Evolutionary conservation across 2,329 filamentous ascomycete species (phyloP).

Genomic region (Sarocladiaceae sp.): DNA sequence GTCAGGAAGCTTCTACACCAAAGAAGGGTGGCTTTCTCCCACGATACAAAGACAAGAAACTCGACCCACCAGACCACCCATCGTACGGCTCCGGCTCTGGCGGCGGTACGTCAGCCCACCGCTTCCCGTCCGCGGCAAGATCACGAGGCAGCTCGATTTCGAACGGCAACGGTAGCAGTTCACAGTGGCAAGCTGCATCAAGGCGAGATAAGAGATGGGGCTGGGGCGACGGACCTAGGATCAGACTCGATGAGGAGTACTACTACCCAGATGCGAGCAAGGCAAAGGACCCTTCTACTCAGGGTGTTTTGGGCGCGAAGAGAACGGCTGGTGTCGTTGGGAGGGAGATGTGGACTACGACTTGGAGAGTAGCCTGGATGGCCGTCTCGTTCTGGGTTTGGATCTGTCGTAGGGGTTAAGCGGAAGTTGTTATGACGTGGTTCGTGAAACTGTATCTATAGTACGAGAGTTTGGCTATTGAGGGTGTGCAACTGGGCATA

Average conservation of each 20-base stretch:
- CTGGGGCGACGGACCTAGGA: slow-evolving; percentile 46
- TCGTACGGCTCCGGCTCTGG: slow-evolving; percentile 9
- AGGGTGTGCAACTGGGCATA: too few relatives aligned
- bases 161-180: slow-evolving; percentile 22
- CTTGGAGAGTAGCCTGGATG: slow-evolving; percentile 61
- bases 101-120: slow-evolving; percentile 11
- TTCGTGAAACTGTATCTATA: too few relatives aligned
- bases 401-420: slow-evolving; percentile 59
- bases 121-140: slow-evolving; percentile 34
- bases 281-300: slow-evolving; percentile 12
- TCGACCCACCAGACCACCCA: slow-evolving; percentile 33
- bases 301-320: slow-evolving; percentile 21
- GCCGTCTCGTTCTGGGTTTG: slow-evolving; percentile 62
- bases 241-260: slow-evolving; percentile 47
- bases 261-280: slow-evolving; percentile 37
- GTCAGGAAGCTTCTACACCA: slow-evolving; percentile 25
- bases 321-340: slow-evolving; percentile 41
- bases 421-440: too few relatives aligned
- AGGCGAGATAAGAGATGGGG: slow-evolving; percentile 21
- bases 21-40: slow-evolving; percentile 21
- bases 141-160: slow-evolving; percentile 37
- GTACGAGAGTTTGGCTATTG: too few relatives aligned
- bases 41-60: slow-evolving; percentile 42
- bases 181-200: slow-evolving; percentile 18
- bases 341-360: slow-evolving; percentile 57